Conservation (phyloP, 2,329 filamentous ascomycete species). For the Neonectria magnoliae region DNA sequence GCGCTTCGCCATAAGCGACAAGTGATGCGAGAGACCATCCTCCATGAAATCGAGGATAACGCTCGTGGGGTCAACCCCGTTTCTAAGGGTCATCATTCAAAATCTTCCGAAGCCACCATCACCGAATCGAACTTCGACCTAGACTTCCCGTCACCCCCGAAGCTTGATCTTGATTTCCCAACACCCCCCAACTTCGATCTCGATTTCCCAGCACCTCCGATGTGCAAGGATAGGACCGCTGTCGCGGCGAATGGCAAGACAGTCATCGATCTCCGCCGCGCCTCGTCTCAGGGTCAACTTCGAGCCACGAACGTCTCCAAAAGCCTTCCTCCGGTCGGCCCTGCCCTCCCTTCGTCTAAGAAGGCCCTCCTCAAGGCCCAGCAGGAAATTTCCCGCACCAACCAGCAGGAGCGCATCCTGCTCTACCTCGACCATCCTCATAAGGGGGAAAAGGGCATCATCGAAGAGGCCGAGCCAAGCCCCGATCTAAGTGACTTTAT, state of each 20-base stretch:
- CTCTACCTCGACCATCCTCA: slow-evolving; percentile 45
- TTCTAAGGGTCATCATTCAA: slow-evolving; percentile 39
- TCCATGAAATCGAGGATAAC: slow-evolving; percentile 54
- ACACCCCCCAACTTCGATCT: slow-evolving; percentile 40
- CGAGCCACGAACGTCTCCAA: background rate
- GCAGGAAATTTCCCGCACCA: slow-evolving; percentile 13
- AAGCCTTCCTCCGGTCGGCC: background rate
- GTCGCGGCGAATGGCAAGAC: slow-evolving; percentile 39
- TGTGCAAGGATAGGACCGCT: slow-evolving; percentile 39
- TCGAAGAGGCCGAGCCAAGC: slow-evolving; percentile 46
- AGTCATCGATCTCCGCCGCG: slow-evolving; percentile 36
- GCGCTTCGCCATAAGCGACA: slow-evolving; percentile 67
- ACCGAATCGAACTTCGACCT: slow-evolving; percentile 47
- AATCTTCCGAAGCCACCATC: slow-evolving; percentile 45
- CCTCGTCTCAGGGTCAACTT: slow-evolving; percentile 15
- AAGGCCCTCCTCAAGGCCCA: slow-evolving; percentile 24
- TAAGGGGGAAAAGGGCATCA: slow-evolving; percentile 29
- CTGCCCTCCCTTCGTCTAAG: slow-evolving; percentile 22
- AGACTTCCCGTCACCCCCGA: slow-evolving; percentile 50
- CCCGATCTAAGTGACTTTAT: slow-evolving; percentile 53
- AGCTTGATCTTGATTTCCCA: no score
- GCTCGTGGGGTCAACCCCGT: slow-evolving; percentile 13
- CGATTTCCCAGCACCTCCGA: slow-evolving; percentile 50
- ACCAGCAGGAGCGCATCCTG: slow-evolving; percentile 41
- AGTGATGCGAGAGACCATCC: slow-evolving; percentile 61